Conservation (phyloP, 1,139 yeast species). For the Debaryomyces singareniensis region DNA sequence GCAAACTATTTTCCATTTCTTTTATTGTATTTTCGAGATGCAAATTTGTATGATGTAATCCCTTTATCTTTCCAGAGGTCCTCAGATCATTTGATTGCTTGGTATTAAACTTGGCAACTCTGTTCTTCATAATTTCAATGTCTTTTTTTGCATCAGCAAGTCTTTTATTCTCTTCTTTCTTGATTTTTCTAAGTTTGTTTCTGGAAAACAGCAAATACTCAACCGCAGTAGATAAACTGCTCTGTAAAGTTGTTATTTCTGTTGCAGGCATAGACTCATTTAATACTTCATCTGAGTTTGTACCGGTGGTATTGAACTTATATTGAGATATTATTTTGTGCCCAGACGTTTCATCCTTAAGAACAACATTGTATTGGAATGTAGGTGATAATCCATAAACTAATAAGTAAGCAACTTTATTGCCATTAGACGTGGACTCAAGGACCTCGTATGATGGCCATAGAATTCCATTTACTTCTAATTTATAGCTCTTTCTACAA, state of each 20-base stretch:
- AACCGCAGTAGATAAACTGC: conserved; percentile 56
- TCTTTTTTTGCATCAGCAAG: conserved; percentile 48
- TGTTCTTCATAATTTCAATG: conserved; percentile 48
- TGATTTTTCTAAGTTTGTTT: conserved; percentile 48
- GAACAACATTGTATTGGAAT: conserved; percentile 62
- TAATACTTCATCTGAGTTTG: conserved; percentile 21
- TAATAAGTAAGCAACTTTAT: background rate
- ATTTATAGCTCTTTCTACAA: background rate
- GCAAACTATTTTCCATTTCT: conserved; percentile 17
- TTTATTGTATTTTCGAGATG: conserved; percentile 36
- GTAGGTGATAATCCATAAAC: conserved; percentile 58
- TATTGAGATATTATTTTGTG: conserved; percentile 18
- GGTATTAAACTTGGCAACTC: conserved; percentile 31
- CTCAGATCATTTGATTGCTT: conserved; percentile 23
- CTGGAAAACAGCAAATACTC: conserved; percentile 47
- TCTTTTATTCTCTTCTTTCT: conserved; percentile 56
- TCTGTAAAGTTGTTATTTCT: conserved; percentile 55
- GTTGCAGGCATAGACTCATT: conserved; percentile 37
- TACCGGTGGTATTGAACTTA: conserved; percentile 31
- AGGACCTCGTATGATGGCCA: conserved; percentile 36
- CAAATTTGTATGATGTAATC: conserved; percentile 34
- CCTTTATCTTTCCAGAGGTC: conserved; percentile 33
- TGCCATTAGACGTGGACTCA: background rate
- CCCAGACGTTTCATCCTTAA: conserved; percentile 27
- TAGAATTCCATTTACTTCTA: conserved; percentile 41